phyloP scores from a whole-genome alignment of 2,329 filamentous ascomycete genomes.

The Aureobasidium lini region DNA sequence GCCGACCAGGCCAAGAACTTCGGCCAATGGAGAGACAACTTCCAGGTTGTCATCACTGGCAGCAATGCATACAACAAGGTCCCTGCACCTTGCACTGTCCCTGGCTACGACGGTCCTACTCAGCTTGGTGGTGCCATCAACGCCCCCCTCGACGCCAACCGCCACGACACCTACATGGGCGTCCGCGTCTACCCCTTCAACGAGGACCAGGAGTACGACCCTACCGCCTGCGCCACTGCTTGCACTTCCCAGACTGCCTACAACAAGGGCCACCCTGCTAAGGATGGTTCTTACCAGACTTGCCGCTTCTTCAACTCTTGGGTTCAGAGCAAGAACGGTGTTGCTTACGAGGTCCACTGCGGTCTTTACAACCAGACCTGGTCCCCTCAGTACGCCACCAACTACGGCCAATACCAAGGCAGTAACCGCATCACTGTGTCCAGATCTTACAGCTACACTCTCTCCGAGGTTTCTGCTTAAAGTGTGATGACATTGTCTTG shows the following conservation, averaged over 20 bases:
- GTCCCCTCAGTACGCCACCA: constrained; percentile 19
- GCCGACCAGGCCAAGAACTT: constrained; percentile 26
- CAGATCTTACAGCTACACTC: constrained; percentile 15
- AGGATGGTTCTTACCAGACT: constrained; percentile 16
- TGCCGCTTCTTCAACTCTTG: constrained; percentile 32
- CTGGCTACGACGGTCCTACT: constrained; percentile 20
- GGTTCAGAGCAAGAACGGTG: constrained; percentile 32
- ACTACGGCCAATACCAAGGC: constrained; percentile 18
- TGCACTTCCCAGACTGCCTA: constrained; percentile 21
- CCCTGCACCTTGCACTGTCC: constrained; percentile 16
- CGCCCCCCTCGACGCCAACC: constrained; percentile 19
- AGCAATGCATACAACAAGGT: constrained; percentile 32
- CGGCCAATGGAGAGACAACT: constrained; percentile 27
- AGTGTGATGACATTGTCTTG: background rate
- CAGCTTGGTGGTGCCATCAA: constrained; percentile 29
- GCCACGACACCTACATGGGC: constrained; percentile 20
- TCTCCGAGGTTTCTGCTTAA: constrained; percentile 8
- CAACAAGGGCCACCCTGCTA: constrained; percentile 20
- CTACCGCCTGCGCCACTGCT: constrained; percentile 20
- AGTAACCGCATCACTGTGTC: constrained; percentile 15
- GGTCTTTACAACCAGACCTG: constrained; percentile 27
- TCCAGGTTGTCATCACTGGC: constrained; percentile 36
- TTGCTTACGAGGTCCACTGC: constrained; percentile 32
- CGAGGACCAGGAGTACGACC: constrained; percentile 17
- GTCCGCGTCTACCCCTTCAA: constrained; percentile 12